Conservation (phyloP, 2,329 filamentous ascomycete genomes). For the Beauveria australis region DNA sequence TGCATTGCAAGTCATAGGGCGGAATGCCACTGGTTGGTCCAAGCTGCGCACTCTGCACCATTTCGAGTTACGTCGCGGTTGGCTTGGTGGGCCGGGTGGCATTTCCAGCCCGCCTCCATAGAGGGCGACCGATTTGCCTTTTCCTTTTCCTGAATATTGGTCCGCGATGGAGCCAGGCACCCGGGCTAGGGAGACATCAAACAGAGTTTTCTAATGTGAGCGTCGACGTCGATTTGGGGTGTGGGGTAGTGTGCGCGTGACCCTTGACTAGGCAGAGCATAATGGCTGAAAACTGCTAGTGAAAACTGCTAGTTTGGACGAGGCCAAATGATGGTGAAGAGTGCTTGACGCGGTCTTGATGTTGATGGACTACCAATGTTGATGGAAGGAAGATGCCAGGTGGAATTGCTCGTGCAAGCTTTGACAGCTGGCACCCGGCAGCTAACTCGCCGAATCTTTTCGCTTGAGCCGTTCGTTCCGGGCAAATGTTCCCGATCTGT, state of each 20-base stretch:
- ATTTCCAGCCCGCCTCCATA: background rate
- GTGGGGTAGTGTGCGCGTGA: background rate
- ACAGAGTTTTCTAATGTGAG: background rate
- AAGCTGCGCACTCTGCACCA: background rate
- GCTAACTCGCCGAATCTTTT: background rate
- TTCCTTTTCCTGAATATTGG: constrained; percentile 7
- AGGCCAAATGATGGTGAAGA: background rate
- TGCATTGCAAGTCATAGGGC: too few species aligned
- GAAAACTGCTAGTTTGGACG: background rate
- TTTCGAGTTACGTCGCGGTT: background rate
- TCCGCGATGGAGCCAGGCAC: background rate
- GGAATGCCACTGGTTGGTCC: background rate
- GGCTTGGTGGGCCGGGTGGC: background rate
- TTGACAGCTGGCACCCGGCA: background rate
- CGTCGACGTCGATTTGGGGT: background rate
- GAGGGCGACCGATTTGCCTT: constrained; percentile 5
- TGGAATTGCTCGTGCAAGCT: background rate
- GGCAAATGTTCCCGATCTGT: background rate
- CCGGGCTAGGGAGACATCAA: background rate
- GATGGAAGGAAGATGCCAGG: background rate
- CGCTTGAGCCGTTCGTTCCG: background rate
- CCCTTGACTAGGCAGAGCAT: background rate
- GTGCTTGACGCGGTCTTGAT: background rate
- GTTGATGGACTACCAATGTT: background rate
- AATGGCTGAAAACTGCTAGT: background rate